These are phyloP conservation scores for Arxiozyma bovina DNA, from an alignment of 1,139 yeast genomes.

Conservation along the genomic window DNA sequence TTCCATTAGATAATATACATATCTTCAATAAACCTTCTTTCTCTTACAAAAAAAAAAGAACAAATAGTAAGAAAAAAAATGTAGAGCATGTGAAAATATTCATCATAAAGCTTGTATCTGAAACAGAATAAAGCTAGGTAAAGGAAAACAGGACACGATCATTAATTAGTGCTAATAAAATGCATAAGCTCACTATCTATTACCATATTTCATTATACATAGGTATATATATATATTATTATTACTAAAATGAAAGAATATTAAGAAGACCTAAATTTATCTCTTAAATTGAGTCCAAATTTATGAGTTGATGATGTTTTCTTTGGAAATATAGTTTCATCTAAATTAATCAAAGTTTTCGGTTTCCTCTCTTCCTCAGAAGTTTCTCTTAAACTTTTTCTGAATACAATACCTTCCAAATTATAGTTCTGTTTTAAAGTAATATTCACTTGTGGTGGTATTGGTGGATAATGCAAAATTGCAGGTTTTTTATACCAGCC, in stretches of 20 bases:
- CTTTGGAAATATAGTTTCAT: conserved; percentile 9
- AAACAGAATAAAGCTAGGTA: too few relatives aligned
- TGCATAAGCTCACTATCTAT: background rate
- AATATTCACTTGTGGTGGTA: conserved; percentile 24
- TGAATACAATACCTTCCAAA: conserved; percentile 31
- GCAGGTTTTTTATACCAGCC: conserved; percentile 34
- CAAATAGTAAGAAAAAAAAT: too few relatives aligned
- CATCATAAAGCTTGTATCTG: background rate
- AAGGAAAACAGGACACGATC: background rate
- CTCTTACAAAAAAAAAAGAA: too few relatives aligned
- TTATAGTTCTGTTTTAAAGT: conserved; percentile 17
- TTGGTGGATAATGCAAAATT: conserved; percentile 30
- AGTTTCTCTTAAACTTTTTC: conserved; percentile 23
- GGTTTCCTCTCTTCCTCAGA: conserved; percentile 4
- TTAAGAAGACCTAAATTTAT: background rate
- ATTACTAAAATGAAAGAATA: background rate
- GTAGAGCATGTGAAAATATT: background rate
- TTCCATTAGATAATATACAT: too few relatives aligned
- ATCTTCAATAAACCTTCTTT: background rate
- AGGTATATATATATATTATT: background rate
- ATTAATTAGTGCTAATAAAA: background rate
- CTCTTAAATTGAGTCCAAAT: conserved; percentile 1
- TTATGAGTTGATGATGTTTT: conserved; percentile 16
- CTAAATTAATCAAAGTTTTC: conserved; percentile 12
- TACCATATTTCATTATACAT: too few relatives aligned